These are phyloP conservation scores for Mucor indicus DNA, from an alignment of 371 early-diverging fungal genomes.

Conservation along the genomic window DNA sequence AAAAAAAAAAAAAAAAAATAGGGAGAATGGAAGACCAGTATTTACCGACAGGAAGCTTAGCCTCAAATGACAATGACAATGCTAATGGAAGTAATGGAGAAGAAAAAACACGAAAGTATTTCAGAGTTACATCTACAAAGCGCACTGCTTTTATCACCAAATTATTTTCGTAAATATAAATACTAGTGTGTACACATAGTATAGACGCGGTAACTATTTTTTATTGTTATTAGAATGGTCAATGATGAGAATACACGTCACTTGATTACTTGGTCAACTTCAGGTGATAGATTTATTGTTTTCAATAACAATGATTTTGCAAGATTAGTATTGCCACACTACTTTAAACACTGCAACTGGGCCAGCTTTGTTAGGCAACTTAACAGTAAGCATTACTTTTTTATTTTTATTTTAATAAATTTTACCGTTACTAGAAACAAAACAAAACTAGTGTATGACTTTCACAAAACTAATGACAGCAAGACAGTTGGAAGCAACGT, in stretches of 20 bases:
- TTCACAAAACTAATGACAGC: constrained; percentile 22
- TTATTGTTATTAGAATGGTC: constrained; percentile 13
- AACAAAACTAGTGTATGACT: constrained; percentile 23
- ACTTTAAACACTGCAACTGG: constrained; percentile 32
- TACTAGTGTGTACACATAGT: not conserved
- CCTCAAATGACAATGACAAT: no score
- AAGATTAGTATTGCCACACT: constrained; percentile 17
- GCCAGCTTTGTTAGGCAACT: constrained; percentile 27
- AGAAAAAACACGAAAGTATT: no score
- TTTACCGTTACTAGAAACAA: not conserved
- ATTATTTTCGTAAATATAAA: constrained; percentile 16
- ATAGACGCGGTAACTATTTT: not conserved
- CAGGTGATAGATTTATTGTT: constrained; percentile 23
- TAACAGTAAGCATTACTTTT: constrained; percentile 10
- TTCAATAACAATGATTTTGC: constrained; percentile 23
- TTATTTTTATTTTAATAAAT: not conserved
- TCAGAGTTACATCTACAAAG: constrained; percentile 22
- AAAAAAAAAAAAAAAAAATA: no score
- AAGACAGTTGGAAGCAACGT: not conserved
- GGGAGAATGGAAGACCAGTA: no score
- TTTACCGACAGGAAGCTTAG: no score
- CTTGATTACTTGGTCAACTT: constrained; percentile 19
- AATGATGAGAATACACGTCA: constrained; percentile 13
- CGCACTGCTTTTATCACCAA: constrained; percentile 25
- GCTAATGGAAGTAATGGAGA: no score